Conservation (phyloP, 2,329 filamentous ascomycete genomes). For the Alternaria alternata region DNA sequence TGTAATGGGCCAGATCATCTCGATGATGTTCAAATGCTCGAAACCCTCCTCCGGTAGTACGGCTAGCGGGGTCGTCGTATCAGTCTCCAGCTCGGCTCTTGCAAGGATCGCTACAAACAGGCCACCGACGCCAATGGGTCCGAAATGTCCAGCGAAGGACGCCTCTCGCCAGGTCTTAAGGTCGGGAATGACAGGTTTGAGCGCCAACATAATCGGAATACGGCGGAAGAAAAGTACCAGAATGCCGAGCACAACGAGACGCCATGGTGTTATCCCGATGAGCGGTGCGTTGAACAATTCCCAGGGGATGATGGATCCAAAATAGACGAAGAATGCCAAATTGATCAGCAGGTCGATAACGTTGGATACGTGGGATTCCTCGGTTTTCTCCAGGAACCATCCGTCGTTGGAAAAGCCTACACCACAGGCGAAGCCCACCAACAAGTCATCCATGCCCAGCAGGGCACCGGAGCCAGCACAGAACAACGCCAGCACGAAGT, state of each 20-base stretch:
- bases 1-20: slow-evolving; percentile 93
- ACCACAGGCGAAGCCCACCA: slow-evolving; percentile 92
- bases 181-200: slow-evolving; percentile 94
- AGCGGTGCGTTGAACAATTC: slow-evolving; percentile 78
- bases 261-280: slow-evolving; percentile 84
- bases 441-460: slow-evolving; percentile 88
- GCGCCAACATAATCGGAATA: slow-evolving; percentile 88
- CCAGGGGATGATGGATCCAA: slow-evolving; percentile 98
- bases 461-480: slow-evolving; percentile 93
- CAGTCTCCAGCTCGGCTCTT: slow-evolving; percentile 85
- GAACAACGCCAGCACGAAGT: slow-evolving; percentile 95
- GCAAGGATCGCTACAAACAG: slow-evolving; percentile 95
- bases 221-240: slow-evolving; percentile 95
- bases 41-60: slow-evolving; percentile 61
- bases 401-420: slow-evolving; percentile 99
- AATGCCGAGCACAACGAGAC: slow-evolving; percentile 90
- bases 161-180: slow-evolving; percentile 98
- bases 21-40: slow-evolving; percentile 74
- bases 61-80: slow-evolving; percentile 75
- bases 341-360: slow-evolving; percentile 98
- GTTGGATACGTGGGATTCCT: slow-evolving; percentile 98
- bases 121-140: slow-evolving; percentile 94
- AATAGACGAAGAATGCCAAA: slow-evolving; percentile 96
- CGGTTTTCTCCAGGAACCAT: slow-evolving; percentile 98
- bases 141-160: slow-evolving; percentile 95